Conservation (phyloP, 2,329 filamentous ascomycete genomes). For the Plectosphaerella plurivora region DNA sequence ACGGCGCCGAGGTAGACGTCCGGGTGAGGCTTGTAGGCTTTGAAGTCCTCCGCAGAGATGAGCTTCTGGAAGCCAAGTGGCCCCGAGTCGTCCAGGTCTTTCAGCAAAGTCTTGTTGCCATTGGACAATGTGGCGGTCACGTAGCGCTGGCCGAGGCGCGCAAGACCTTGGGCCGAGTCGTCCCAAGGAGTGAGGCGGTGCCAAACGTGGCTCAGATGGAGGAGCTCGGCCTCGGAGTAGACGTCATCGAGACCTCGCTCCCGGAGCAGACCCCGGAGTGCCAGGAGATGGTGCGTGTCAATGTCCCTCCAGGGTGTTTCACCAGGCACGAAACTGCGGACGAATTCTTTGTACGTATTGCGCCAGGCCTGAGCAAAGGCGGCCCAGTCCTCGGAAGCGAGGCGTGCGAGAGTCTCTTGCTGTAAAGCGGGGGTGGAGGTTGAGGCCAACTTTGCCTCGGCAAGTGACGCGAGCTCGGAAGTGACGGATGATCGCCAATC, state of each 20-base stretch:
- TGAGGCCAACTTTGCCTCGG: slow-evolving; percentile 33
- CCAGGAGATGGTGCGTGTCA: slow-evolving; percentile 65
- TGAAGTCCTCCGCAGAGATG: slow-evolving; percentile 66
- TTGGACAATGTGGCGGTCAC: slow-evolving; percentile 68
- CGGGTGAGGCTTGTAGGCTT: slow-evolving; percentile 69
- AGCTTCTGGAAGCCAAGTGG: slow-evolving; percentile 58
- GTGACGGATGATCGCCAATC: slow-evolving; percentile 70
- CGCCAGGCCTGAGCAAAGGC: slow-evolving; percentile 69
- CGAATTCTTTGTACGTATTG: slow-evolving; percentile 58
- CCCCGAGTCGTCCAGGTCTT: slow-evolving; percentile 57
- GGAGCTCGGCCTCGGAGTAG: slow-evolving; percentile 61
- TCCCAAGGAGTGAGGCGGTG: slow-evolving; percentile 67
- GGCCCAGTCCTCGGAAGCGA: slow-evolving; percentile 57
- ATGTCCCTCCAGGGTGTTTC: slow-evolving; percentile 59
- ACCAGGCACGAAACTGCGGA: slow-evolving; percentile 42
- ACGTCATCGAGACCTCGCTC: slow-evolving; percentile 52
- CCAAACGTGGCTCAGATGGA: slow-evolving; percentile 66
- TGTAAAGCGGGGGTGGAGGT: slow-evolving; percentile 42
- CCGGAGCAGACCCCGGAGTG: slow-evolving; percentile 54
- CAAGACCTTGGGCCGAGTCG: slow-evolving; percentile 56
- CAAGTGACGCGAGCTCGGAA: slow-evolving; percentile 48
- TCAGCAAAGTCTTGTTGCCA: slow-evolving; percentile 65
- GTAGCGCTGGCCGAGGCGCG: slow-evolving; percentile 45
- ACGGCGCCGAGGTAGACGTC: slow-evolving; percentile 66
- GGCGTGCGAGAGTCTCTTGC: slow-evolving; percentile 33